Evolutionary conservation across 805 yeast genomes (phyloP).

Genomic region (Isabelozyma pseudorhagii): DNA sequence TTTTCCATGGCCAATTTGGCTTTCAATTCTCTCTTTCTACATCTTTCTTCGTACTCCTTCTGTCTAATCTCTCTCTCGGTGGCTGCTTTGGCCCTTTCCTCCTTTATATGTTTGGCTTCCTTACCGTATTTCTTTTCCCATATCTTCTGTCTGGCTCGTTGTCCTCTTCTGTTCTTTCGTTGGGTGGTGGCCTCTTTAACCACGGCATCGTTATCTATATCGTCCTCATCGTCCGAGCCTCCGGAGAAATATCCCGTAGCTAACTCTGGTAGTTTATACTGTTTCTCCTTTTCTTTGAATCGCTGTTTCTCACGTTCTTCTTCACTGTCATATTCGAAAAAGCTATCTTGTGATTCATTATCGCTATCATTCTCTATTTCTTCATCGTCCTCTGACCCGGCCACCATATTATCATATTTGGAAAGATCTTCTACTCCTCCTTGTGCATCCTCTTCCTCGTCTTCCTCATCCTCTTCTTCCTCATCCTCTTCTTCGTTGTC

Average conservation of each 20-base stretch:
- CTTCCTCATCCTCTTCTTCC: constrained; percentile 9
- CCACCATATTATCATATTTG: constrained; percentile 37
- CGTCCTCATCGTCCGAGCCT: constrained; percentile 65
- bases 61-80: constrained; percentile 60
- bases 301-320: constrained; percentile 14
- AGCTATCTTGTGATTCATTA: constrained; percentile 30
- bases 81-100: constrained; percentile 53
- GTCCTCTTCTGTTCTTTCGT: constrained; percentile 92
- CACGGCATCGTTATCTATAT: constrained; percentile 41
- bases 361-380: constrained; percentile 11
- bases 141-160: constrained; percentile 92
- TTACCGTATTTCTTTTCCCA: constrained; percentile 91
- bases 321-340: constrained; percentile 24
- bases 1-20: constrained; percentile 25
- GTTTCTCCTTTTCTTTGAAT: constrained; percentile 19
- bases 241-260: constrained; percentile 83
- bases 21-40: constrained; percentile 59
- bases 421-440: constrained; percentile 30
- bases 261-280: constrained; percentile 58
- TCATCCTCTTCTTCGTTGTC: constrained; percentile 16
- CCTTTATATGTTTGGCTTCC: constrained; percentile 77
- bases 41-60: constrained; percentile 70
- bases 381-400: constrained; percentile 42
- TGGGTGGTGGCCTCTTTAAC: constrained; percentile 52
- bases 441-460: constrained; percentile 11